phyloP scores from a whole-genome alignment of 345 rosid genomes.

The Ceriops zippeliana region DNA sequence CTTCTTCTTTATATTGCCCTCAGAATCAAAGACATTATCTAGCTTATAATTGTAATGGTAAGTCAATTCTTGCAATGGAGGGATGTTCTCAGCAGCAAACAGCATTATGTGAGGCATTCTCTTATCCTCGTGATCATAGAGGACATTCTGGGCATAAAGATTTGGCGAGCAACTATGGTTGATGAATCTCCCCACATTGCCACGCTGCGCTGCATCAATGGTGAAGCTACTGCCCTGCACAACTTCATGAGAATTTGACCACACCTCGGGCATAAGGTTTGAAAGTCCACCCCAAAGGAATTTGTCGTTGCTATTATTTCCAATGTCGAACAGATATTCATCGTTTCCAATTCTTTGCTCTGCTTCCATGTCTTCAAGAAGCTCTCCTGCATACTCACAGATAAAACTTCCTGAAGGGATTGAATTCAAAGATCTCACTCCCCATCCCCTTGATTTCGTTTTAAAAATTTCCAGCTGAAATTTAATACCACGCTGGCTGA shows the following conservation, averaged over 20 bases:
- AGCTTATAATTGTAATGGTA: conserved; percentile 10
- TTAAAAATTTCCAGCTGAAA: conserved; percentile 77
- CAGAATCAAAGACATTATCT: background rate
- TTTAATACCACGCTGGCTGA: conserved; percentile 63
- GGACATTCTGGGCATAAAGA: conserved; percentile 10
- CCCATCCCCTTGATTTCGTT: conserved; percentile 84
- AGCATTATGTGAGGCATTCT: conserved; percentile 15
- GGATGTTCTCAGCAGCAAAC: conserved; percentile 16
- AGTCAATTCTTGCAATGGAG: conserved; percentile 11
- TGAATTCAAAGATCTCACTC: conserved; percentile 65
- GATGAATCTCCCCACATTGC: conserved; percentile 20
- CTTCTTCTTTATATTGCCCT: conserved; percentile 7
- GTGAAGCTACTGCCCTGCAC: conserved; percentile 16
- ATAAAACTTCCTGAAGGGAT: conserved; percentile 79
- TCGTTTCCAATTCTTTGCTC: conserved; percentile 57
- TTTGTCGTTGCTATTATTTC: conserved; percentile 16
- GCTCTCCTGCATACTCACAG: conserved; percentile 83
- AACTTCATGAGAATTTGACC: background rate
- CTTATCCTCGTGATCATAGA: background rate
- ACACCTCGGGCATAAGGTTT: conserved; percentile 39
- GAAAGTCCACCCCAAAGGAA: conserved; percentile 28
- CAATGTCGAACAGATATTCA: conserved; percentile 76
- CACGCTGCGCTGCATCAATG: background rate
- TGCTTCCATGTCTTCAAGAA: conserved; percentile 70
- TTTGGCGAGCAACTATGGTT: conserved; percentile 25